phyloP scores from a whole-genome alignment of 805 yeast species.

The Kluyveromyces nonfermentans region DNA sequence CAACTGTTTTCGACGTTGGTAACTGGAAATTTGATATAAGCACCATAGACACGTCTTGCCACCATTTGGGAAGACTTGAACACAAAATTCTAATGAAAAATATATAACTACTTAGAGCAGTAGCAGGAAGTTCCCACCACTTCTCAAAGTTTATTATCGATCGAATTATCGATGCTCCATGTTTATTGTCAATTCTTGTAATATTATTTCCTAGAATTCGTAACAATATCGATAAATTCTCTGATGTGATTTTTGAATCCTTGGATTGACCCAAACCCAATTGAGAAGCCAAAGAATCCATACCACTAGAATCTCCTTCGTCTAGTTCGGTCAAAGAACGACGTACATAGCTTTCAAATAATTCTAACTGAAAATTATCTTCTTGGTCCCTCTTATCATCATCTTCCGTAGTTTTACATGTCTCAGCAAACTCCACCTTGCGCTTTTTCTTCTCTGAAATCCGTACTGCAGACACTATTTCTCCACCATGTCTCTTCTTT shows the following conservation, averaged over 20 bases:
- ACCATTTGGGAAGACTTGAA: slow-evolving; percentile 83
- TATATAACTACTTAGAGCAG: slow-evolving; percentile 46
- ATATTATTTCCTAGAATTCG: slow-evolving; percentile 53
- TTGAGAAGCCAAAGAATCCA: slow-evolving; percentile 53
- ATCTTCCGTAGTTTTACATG: slow-evolving; percentile 10
- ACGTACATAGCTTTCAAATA: slow-evolving; percentile 40
- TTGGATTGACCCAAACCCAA: slow-evolving; percentile 43
- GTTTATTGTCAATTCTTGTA: slow-evolving; percentile 48
- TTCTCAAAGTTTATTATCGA: slow-evolving; percentile 49
- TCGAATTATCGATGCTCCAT: slow-evolving; percentile 44
- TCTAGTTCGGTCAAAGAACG: slow-evolving; percentile 66
- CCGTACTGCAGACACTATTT: slow-evolving; percentile 6
- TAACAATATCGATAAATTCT: slow-evolving; percentile 47
- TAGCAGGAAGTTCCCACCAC: slow-evolving; percentile 46
- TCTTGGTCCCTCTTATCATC: slow-evolving; percentile 6
- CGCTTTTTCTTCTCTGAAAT: slow-evolving; percentile 20
- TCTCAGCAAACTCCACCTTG: slow-evolving; percentile 26
- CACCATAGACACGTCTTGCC: slow-evolving; percentile 67
- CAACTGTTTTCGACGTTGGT: slow-evolving; percentile 23
- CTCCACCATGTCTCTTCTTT: slow-evolving; percentile 17
- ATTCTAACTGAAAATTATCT: slow-evolving; percentile 25
- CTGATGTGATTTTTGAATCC: slow-evolving; percentile 43
- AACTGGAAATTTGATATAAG: slow-evolving; percentile 53
- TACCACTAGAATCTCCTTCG: slow-evolving; percentile 41
- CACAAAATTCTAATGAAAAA: slow-evolving; percentile 71